Evolutionary conservation across 495 filamentous ascomycete genomes (phyloP).

Genomic region (Apiosordaria backusii): DNA sequence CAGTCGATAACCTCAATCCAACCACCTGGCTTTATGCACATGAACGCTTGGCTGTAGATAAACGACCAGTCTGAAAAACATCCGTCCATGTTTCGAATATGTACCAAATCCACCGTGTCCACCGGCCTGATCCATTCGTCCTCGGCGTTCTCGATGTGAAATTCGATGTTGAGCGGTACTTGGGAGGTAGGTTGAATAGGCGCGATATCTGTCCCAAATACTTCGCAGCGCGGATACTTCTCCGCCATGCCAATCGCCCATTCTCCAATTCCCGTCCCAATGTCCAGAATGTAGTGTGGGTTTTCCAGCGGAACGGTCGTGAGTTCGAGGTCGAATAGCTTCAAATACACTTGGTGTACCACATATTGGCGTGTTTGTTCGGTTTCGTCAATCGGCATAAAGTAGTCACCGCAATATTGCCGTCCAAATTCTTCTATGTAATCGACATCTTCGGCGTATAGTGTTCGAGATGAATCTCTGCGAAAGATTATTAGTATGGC

Average conservation of each 20-base stretch:
- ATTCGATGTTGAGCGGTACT: conserved; percentile 62
- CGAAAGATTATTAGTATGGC: background rate
- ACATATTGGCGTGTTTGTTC: conserved; percentile 71
- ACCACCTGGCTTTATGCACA: conserved; percentile 59
- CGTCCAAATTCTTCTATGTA: conserved; percentile 61
- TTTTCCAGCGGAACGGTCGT: conserved; percentile 56
- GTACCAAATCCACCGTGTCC: conserved; percentile 62
- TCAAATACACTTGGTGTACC: conserved; percentile 61
- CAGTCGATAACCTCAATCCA: conserved; percentile 63
- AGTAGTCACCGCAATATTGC: conserved; percentile 66
- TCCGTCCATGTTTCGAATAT: conserved; percentile 60
- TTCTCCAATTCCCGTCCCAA: conserved; percentile 67
- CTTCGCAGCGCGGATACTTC: conserved; percentile 56
- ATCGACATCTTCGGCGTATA: conserved; percentile 54
- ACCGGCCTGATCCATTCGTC: conserved; percentile 53
- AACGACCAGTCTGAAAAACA: conserved; percentile 60
- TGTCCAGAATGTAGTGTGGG: conserved; percentile 58
- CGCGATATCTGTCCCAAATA: conserved; percentile 68
- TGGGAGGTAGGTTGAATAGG: conserved; percentile 51
- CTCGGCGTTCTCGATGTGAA: conserved; percentile 68
- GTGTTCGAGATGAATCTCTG: conserved; percentile 55
- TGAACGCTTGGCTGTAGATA: conserved; percentile 59
- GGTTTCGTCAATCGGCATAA: conserved; percentile 71
- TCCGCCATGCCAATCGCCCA: conserved; percentile 74
- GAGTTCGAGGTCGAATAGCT: conserved; percentile 56